These are phyloP conservation scores for Trifolium subterraneum DNA, from an alignment of 306 rosid species.

Conservation along the genomic window DNA sequence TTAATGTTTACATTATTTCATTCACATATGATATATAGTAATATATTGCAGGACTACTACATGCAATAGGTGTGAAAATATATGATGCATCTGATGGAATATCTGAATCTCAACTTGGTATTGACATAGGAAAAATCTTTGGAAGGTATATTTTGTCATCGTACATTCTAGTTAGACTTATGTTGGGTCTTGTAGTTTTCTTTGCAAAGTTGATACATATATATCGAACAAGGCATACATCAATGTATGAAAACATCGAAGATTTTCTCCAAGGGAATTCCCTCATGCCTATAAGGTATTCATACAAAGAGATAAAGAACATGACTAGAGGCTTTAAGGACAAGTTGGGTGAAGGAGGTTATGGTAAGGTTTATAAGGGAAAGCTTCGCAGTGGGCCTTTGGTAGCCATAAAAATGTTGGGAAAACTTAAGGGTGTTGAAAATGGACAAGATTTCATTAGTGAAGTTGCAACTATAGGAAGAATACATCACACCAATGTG, in stretches of 20 bases:
- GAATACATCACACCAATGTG: not conserved
- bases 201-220: not conserved
- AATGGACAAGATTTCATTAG: not conserved
- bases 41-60: too few relatives aligned
- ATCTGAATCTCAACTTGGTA: not conserved
- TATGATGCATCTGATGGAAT: too few relatives aligned
- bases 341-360: not conserved
- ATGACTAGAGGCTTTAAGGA: not conserved
- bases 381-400: not conserved
- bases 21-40: too few relatives aligned
- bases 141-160: conserved; percentile 1
- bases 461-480: conserved; percentile 16
- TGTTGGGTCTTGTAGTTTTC: not conserved
- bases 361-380: not conserved
- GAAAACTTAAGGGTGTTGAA: not conserved
- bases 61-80: too few relatives aligned
- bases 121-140: not conserved
- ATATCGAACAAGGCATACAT: not conserved
- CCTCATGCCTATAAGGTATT: not conserved
- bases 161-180: not conserved
- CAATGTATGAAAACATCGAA: not conserved
- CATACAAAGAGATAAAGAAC: not conserved
- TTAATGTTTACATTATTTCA: too few relatives aligned
- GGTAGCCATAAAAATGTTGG: conserved; percentile 10
- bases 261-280: not conserved